Evolutionary conservation across 495 filamentous ascomycete genomes (phyloP).

Genomic region (Aspergillus kassunensis): DNA sequence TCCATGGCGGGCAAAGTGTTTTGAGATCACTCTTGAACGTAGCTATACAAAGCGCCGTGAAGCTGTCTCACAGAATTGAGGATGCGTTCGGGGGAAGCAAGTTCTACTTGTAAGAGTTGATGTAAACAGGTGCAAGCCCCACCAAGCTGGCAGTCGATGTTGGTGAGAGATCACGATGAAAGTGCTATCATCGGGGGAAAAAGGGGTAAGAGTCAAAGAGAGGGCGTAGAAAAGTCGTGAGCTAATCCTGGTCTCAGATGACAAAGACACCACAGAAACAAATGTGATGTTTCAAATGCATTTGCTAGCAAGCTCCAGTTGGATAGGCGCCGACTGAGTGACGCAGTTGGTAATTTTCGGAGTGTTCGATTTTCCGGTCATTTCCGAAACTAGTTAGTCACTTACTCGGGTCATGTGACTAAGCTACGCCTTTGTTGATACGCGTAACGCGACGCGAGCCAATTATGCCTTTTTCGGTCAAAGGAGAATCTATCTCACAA

Average conservation of each 20-base stretch:
- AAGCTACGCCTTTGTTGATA: not conserved
- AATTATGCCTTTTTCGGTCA: slow-evolving; percentile 30
- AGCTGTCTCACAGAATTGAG: not conserved
- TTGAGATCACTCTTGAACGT: not conserved
- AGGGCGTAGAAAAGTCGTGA: not conserved
- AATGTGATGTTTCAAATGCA: not conserved
- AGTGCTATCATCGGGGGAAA: slow-evolving; percentile 5
- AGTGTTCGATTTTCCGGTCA: slow-evolving; percentile 9
- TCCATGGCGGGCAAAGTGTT: slow-evolving; percentile 57
- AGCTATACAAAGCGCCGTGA: not conserved
- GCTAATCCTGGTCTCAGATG: not conserved
- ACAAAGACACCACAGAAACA: not conserved
- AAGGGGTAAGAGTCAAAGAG: not conserved
- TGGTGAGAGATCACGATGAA: not conserved
- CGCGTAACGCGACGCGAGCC: slow-evolving; percentile 5
- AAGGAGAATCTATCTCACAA: not conserved
- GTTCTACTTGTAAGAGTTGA: slow-evolving; percentile 10
- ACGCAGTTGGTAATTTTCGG: slow-evolving; percentile 14
- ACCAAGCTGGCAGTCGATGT: slow-evolving; percentile 2
- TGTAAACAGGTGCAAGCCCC: slow-evolving; percentile 41
- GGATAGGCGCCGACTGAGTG: slow-evolving; percentile 16
- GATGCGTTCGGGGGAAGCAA: not conserved
- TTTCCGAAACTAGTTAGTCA: no score
- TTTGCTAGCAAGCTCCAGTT: not conserved
- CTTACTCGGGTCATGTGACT: not conserved